phyloP scores from a whole-genome alignment of 1,284 basidiomycete genomes.

The Waitea zeae region DNA sequence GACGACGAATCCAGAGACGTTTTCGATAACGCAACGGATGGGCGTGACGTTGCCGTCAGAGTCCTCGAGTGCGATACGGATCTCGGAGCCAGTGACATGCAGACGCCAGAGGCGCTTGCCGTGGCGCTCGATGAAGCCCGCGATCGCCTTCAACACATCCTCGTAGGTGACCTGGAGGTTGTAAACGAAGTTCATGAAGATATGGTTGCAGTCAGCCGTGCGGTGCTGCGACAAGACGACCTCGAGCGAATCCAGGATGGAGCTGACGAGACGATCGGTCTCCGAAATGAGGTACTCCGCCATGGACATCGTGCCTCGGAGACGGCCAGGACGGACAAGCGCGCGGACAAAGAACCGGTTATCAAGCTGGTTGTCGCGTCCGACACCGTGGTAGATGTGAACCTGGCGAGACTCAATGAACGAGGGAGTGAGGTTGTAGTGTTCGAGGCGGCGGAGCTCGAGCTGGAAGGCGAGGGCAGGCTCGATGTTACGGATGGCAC shows the following conservation, averaged over 20 bases:
- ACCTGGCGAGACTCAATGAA: constrained; percentile 92
- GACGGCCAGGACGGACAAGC: constrained; percentile 87
- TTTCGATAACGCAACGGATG: constrained; percentile 95
- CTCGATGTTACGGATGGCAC: constrained; percentile 96
- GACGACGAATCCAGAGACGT: constrained; percentile 97
- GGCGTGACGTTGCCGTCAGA: constrained; percentile 85
- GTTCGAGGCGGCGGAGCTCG: constrained; percentile 88
- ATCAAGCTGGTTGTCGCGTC: constrained; percentile 91
- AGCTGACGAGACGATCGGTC: constrained; percentile 91
- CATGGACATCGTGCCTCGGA: constrained; percentile 81
- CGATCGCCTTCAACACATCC: constrained; percentile 88
- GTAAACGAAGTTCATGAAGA: constrained; percentile 98
- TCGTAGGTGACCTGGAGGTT: constrained; percentile 90
- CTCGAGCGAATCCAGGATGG: constrained; percentile 88
- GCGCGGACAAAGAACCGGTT: constrained; percentile 97
- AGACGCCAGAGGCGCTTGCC: constrained; percentile 97
- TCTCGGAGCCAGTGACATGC: constrained; percentile 95
- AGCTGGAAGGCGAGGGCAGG: constrained; percentile 97
- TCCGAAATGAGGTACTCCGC: constrained; percentile 97
- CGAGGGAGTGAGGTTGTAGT: constrained; percentile 91
- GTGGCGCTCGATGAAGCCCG: constrained; percentile 96
- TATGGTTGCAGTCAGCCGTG: constrained; percentile 90
- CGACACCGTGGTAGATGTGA: constrained; percentile 93
- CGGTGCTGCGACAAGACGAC: constrained; percentile 77
- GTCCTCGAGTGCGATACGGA: constrained; percentile 89